Base-by-base conservation (phyloP, 768 basidiomycete genomes). In the Trametes cubensis region DNA sequence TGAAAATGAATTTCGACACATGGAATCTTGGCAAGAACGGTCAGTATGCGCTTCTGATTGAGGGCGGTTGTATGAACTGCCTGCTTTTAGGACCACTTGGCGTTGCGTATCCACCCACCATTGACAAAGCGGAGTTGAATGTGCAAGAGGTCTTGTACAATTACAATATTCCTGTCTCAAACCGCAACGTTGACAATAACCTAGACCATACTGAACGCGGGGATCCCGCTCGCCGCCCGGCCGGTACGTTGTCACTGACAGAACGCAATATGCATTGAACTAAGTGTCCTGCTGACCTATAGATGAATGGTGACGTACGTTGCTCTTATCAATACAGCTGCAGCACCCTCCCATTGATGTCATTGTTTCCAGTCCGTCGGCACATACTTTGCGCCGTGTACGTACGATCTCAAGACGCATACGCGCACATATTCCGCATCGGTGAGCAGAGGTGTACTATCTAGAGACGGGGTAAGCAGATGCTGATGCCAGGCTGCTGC, bases 381-480 rank as follows among this genome's bases (percentile, higher is more conserved):
- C 6, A 49, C 48, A 14, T 49, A 15, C 26, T 49, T 23, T 49
- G 48, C 48, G 26, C 48, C 7, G 6, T 52, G 55, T 2, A 62
- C 23, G 21, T 54, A 72, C 30, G 67, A 74, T 52, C 65, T 67
- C 3, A 51, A 49, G 23, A 69, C 65, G 1, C 56, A 58, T 4
- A 68, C 55, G 20, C 71, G 73, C 3, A 66, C 63, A 2, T 65
- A 69, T 50, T 66, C 71, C 15, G 64, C 69, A 6, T 69, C 55
- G 7, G 72, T 72, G 51, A 17, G 67, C 5, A 17, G 5, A 20
- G 34, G 2, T 11, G 10, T 6, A 14, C 15, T 23, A 23, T 14
- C 30, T 6, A n/a, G 39, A 25, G 51, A 57, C 21, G 23, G 46
- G 18, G 23, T 20, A 25, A 11, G 28, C 46, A 51, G 25, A 28